Evolutionary conservation across 129 eudicot genomes (phyloP).

Genomic region (carrot (Daucus carota)): DNA sequence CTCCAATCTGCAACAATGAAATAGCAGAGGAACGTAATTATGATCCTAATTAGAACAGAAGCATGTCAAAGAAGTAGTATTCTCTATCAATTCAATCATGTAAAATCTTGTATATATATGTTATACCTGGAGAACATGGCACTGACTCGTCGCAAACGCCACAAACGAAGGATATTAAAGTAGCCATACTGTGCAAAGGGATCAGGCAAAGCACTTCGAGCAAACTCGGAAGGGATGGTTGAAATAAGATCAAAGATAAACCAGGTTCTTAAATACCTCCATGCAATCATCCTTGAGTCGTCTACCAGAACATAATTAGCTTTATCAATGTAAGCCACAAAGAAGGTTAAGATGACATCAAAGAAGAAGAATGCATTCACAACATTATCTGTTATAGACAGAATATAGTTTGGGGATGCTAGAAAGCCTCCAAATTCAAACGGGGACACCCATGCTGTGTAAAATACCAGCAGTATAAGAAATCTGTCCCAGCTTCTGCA

Average conservation of each 20-base stretch:
- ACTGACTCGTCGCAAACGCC: slow-evolving; percentile 86
- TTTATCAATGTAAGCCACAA: slow-evolving; percentile 54
- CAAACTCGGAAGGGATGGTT: slow-evolving; percentile 69
- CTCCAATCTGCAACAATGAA: slow-evolving; percentile 43
- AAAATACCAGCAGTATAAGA: slow-evolving; percentile 40
- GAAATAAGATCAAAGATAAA: slow-evolving; percentile 52
- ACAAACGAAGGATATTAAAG: slow-evolving; percentile 65
- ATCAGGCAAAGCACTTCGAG: slow-evolving; percentile 31
- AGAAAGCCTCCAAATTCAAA: slow-evolving; percentile 52
- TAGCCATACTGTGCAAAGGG: slow-evolving; percentile 43
- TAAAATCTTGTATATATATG: too few species aligned
- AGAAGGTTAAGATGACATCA: slow-evolving; percentile 46
- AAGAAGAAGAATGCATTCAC: slow-evolving; percentile 42
- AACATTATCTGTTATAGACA: slow-evolving; percentile 39
- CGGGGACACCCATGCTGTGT: slow-evolving; percentile 63
- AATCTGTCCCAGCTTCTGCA: slow-evolving; percentile 44
- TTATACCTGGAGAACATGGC: slow-evolving; percentile 63
- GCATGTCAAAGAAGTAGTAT: background rate
- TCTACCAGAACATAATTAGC: slow-evolving; percentile 38
- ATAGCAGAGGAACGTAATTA: background rate
- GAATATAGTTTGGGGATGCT: slow-evolving; percentile 11
- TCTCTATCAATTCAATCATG: background rate
- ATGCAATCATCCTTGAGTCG: slow-evolving; percentile 41
- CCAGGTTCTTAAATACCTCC: slow-evolving; percentile 54
- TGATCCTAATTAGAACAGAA: background rate